Conservation (phyloP, 2,329 filamentous ascomycete species). For the Annulohypoxylon truncatum region DNA sequence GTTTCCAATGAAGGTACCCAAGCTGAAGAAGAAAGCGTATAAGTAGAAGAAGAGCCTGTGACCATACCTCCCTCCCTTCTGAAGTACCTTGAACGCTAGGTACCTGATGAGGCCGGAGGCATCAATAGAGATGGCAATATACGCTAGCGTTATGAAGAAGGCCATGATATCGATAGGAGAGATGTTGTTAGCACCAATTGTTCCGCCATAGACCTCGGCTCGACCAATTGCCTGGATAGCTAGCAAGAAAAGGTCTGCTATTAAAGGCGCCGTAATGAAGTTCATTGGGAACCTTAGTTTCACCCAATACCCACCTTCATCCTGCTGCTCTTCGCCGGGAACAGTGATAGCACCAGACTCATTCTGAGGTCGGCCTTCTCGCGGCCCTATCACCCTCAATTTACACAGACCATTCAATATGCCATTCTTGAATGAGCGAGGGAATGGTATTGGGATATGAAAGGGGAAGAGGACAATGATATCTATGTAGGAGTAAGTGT, state of each 20-base stretch:
- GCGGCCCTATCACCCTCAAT: constrained; percentile 64
- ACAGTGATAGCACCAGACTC: constrained; percentile 14
- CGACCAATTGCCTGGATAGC: constrained; percentile 75
- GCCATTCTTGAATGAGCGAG: constrained; percentile 60
- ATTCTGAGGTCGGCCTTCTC: constrained; percentile 44
- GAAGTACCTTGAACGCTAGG: constrained; percentile 76
- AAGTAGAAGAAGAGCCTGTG: constrained; percentile 78
- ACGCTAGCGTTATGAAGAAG: constrained; percentile 79
- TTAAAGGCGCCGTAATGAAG: constrained; percentile 76
- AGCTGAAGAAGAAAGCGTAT: constrained; percentile 76
- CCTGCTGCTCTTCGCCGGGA: constrained; percentile 32
- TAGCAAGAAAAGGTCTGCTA: constrained; percentile 77
- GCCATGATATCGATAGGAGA: constrained; percentile 78
- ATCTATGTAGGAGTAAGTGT: constrained; percentile 59
- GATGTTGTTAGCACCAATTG: constrained; percentile 73
- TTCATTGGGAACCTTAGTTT: constrained; percentile 72
- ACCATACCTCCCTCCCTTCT: constrained; percentile 74
- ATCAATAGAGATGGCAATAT: constrained; percentile 82
- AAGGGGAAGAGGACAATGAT: constrained; percentile 77
- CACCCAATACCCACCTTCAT: constrained; percentile 56
- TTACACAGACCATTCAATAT: constrained; percentile 57
- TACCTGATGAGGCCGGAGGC: constrained; percentile 78
- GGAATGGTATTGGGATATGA: constrained; percentile 70
- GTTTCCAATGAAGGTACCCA: constrained; percentile 78
- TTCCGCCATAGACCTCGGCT: constrained; percentile 75